phyloP scores from a whole-genome alignment of 768 basidiomycete genomes.

The Trametes meyenii region DNA sequence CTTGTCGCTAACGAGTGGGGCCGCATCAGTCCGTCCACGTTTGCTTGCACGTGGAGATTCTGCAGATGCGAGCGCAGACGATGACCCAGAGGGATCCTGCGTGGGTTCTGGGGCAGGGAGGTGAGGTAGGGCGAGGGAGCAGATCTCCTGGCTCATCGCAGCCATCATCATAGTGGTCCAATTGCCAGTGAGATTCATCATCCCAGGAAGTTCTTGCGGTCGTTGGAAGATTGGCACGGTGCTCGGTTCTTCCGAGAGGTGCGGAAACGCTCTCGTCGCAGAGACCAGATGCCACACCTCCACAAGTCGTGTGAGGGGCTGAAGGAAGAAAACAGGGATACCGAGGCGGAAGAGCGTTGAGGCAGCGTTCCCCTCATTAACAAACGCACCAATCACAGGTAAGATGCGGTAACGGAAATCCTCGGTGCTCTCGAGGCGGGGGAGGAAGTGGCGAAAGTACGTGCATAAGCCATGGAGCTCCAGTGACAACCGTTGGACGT shows the following conservation, averaged over 20 bases:
- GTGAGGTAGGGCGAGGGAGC: not conserved
- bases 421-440: not conserved
- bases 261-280: not conserved
- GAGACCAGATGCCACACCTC: slow-evolving; percentile 1
- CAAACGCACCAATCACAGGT: not conserved
- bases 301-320: slow-evolving; percentile 1
- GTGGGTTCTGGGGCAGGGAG: not conserved
- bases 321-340: slow-evolving; percentile 4
- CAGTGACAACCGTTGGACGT: slow-evolving; percentile 5
- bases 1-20: no score
- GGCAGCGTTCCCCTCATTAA: not conserved
- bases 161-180: not conserved
- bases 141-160: not conserved
- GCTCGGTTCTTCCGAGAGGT: not conserved
- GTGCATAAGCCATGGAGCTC: slow-evolving; percentile 2
- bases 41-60: no score
- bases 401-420: not conserved
- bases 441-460: not conserved
- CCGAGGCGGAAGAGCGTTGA: not conserved
- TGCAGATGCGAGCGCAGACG: no score
- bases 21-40: no score
- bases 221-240: not conserved
- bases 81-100: not conserved
- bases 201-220: not conserved
- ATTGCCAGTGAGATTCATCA: not conserved